Evolutionary conservation across 139 green algal species (phyloP), one percentile per base, ranked within the genome.

Genomic region (Chlamydomonas applanata): DNA sequence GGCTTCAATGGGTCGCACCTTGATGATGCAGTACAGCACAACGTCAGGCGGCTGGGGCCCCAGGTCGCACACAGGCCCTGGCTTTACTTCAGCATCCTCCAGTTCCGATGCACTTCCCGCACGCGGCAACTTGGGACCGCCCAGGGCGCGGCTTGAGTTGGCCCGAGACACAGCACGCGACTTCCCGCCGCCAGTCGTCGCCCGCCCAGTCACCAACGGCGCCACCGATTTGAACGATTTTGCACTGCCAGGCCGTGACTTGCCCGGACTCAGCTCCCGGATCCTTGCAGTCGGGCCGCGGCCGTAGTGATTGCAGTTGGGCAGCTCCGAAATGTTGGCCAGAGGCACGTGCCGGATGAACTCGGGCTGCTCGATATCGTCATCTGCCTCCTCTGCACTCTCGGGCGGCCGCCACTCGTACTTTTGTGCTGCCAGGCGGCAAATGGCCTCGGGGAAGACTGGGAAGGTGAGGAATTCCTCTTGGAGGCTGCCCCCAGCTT

Each of bases 371-470:
- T 69, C 62, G 7, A 69, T 69, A 11, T 49, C 33, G 20, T 69
- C 27, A 17, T 53, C 33, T 2, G 32, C 24, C 56, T 69, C 60
- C 71, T 72, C 75, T 33, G 68, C 22, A 60, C 71, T 77, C 29
- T 81, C 75, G 17, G 75, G 75, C 35, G 75, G 75, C 27, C 75
- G 60, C 75, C 75, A 81, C 64, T 81, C 75, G 60, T 77, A 81
- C 30, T 57, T 56, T 30, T 70, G 49, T 0, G 75, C 75, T 5
- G 75, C 75, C 45, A 81, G 52, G 22, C 75, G 75, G 22, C 74
- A 34, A 1, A 81, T 25, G 0, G 61, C 61, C 61, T 81, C 75
- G 0, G 66, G 63, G 69, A 76, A 80, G 64, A 70, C n/a, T 24
- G 46, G 4, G 49, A 68, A 64, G 7, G 40, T 49, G 40, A 49